Percentiles rank a stretch among this genome's conserved stretches.
phyloP scores from a whole-genome alignment of 768 basidiomycete species.

The Postia placenta region DNA sequence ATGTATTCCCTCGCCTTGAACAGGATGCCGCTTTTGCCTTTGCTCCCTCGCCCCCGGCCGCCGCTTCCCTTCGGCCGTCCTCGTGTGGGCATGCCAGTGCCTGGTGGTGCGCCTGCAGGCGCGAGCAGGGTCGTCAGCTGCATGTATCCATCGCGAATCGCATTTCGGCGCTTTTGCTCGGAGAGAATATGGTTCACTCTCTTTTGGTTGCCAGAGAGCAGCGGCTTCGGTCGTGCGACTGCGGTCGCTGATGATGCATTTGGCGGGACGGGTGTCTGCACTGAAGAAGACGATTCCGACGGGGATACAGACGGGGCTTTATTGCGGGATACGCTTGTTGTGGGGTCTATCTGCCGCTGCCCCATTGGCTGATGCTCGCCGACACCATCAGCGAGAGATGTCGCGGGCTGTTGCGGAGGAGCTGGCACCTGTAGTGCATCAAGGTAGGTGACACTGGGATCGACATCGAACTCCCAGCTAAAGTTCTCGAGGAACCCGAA shows the following conservation, averaged over 20 bases:
- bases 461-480: conserved; percentile 54
- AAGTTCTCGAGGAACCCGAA: conserved; percentile 82
- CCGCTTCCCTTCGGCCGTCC: conserved; percentile 80
- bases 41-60: conserved; percentile 47
- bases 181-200: conserved; percentile 92
- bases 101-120: conserved; percentile 65
- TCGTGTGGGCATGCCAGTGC: conserved; percentile 64
- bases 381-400: neutral
- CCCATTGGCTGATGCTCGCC: neutral
- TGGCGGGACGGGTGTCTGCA: conserved; percentile 8
- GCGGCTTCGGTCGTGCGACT: conserved; percentile 37
- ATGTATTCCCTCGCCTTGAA: conserved; percentile 85
- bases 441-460: conserved; percentile 9
- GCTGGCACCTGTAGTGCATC: conserved; percentile 4
- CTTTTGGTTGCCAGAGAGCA: conserved; percentile 81
- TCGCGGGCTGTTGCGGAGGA: neutral
- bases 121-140: conserved; percentile 79
- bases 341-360: conserved; percentile 4
- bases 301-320: conserved; percentile 10
- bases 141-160: conserved; percentile 85
- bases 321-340: conserved; percentile 1
- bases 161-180: conserved; percentile 89
- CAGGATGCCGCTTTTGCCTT: conserved; percentile 86
- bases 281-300: conserved; percentile 12
- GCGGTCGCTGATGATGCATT: conserved; percentile 4